These are phyloP conservation scores for Pyrenochaeta sp. DNA, from an alignment of 2,329 filamentous ascomycete genomes.

Conservation along the genomic window DNA sequence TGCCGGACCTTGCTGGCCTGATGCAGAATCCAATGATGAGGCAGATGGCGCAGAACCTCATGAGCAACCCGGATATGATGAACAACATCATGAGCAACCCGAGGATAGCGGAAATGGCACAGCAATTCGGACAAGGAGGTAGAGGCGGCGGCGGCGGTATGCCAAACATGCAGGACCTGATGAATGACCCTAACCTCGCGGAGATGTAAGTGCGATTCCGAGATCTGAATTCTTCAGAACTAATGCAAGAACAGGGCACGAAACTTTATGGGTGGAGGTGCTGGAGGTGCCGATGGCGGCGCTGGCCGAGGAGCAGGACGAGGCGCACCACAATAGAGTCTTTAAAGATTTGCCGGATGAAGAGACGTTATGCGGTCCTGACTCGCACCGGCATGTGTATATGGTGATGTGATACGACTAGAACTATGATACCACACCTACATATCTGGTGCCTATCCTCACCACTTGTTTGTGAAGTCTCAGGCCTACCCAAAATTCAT, in stretches of 20 bases:
- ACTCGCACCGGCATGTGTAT: slow-evolving; percentile 3
- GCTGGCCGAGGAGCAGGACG: slow-evolving; percentile 28
- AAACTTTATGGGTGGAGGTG: slow-evolving; percentile 68
- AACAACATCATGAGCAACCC: slow-evolving; percentile 94
- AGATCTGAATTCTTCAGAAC: not conserved
- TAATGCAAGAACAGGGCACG: slow-evolving; percentile 59
- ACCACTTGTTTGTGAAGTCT: not conserved
- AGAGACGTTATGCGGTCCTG: not conserved
- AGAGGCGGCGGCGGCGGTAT: slow-evolving; percentile 81
- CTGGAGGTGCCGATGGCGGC: slow-evolving; percentile 21
- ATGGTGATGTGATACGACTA: slow-evolving; percentile 19
- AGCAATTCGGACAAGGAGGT: slow-evolving; percentile 72
- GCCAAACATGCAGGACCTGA: slow-evolving; percentile 84
- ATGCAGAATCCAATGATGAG: slow-evolving; percentile 92
- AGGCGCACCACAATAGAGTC: slow-evolving; percentile 26
- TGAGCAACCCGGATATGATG: slow-evolving; percentile 96
- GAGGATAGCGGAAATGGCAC: slow-evolving; percentile 83
- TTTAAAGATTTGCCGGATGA: not conserved
- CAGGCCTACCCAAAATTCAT: not conserved
- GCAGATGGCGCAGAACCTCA: slow-evolving; percentile 94
- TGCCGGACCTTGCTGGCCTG: slow-evolving; percentile 77
- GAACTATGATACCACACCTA: slow-evolving; percentile 41
- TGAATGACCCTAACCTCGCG: slow-evolving; percentile 90
- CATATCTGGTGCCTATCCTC: slow-evolving; percentile 4
- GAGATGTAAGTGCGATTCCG: slow-evolving; percentile 76